These are phyloP conservation scores for Geosmithia putterillii DNA, from an alignment of 2,329 filamentous ascomycete species.

Conservation along the genomic window DNA sequence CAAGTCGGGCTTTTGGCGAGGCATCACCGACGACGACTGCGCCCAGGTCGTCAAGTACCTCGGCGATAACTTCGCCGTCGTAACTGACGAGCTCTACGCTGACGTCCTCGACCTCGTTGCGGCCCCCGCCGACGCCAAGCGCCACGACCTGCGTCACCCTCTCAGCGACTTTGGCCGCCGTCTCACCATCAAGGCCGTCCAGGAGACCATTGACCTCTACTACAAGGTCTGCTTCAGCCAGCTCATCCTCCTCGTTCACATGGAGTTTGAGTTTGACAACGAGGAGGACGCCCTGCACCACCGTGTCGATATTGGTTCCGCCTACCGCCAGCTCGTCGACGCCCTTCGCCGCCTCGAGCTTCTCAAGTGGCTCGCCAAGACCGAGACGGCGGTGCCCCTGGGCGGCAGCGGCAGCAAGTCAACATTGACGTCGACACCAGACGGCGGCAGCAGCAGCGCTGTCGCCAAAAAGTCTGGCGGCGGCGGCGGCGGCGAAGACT, in stretches of 20 bases:
- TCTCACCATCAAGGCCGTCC: constrained; percentile 61
- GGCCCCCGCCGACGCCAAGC: constrained; percentile 30
- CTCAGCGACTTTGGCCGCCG: constrained; percentile 68
- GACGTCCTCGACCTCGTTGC: constrained; percentile 34
- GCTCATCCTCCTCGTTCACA: constrained; percentile 70
- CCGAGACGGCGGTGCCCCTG: constrained; percentile 33
- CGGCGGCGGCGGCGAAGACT: constrained; percentile 19
- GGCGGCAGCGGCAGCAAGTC: constrained; percentile 22
- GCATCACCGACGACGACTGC: constrained; percentile 73
- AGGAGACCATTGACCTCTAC: constrained; percentile 65
- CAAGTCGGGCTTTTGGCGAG: constrained; percentile 63
- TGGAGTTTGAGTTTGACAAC: constrained; percentile 71
- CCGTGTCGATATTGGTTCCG: constrained; percentile 51
- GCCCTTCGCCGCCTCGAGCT: constrained; percentile 64
- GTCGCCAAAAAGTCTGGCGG: not conserved
- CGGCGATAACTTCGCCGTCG: constrained; percentile 51
- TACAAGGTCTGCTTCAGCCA: constrained; percentile 71
- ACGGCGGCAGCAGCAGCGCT: constrained; percentile 15
- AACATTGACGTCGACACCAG: constrained; percentile 10
- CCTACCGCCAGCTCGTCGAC: constrained; percentile 59
- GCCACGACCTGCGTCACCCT: constrained; percentile 33
- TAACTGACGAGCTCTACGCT: constrained; percentile 40
- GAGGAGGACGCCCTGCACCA: constrained; percentile 53
- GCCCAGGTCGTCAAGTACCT: constrained; percentile 56
- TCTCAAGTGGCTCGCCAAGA: constrained; percentile 55